These are phyloP conservation scores for Poa pratensis DNA, from an alignment of 176 grass and related monocot genomes.

Conservation along the genomic window DNA sequence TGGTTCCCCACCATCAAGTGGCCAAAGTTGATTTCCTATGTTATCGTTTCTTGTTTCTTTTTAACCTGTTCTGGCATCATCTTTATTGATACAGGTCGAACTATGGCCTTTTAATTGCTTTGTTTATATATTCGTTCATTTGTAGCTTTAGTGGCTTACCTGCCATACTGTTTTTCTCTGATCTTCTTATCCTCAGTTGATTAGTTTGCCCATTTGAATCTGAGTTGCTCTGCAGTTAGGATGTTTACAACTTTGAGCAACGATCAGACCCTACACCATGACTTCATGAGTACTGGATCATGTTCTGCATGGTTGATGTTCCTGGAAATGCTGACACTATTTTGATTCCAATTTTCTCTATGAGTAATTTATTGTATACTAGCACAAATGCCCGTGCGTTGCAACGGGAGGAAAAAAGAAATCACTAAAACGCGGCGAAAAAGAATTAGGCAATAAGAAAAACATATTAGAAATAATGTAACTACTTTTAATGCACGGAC, in stretches of 20 bases:
- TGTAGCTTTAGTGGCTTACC: neutral
- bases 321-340: neutral
- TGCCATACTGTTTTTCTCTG: neutral
- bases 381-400: too few species aligned
- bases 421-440: too few species aligned
- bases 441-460: too few species aligned
- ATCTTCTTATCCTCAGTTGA: neutral
- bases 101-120: slow-evolving; percentile 36
- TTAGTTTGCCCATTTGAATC: neutral
- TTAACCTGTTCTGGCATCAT: slow-evolving; percentile 42
- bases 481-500: too few species aligned
- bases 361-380: too few species aligned
- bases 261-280: neutral
- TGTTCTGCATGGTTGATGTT: neutral
- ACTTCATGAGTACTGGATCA: too few species aligned
- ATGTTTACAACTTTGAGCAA: neutral
- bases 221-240: neutral
- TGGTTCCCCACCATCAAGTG: slow-evolving; percentile 41
- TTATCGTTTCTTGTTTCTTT: slow-evolving; percentile 29
- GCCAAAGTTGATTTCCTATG: slow-evolving; percentile 49
- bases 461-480: too few species aligned
- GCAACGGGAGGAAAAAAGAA: too few species aligned
- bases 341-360: too few species aligned
- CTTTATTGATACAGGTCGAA: slow-evolving; percentile 20
- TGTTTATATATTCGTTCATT: slow-evolving; percentile 42